These are phyloP conservation scores for Hymenoscyphus fraxineus DNA, from an alignment of 2,329 filamentous ascomycete genomes.

Conservation along the genomic window DNA sequence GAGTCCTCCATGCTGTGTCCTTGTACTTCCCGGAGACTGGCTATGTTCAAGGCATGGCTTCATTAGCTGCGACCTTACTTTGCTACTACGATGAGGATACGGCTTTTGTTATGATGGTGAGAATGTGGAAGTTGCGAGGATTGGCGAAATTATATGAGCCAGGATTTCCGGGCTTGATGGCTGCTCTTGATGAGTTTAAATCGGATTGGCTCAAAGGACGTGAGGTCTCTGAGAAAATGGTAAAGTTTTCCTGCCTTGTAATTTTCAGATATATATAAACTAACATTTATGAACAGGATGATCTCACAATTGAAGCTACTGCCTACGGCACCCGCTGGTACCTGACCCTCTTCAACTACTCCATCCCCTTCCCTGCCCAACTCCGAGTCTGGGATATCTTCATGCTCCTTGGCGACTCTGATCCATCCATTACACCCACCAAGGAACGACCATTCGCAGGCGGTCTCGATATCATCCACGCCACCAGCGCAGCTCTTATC, in stretches of 20 bases:
- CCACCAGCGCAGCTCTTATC: slow-evolving; percentile 82
- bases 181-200: slow-evolving; percentile 80
- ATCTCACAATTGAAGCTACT: slow-evolving; percentile 77
- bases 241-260: slow-evolving; percentile 44
- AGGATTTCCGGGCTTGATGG: slow-evolving; percentile 84
- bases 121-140: slow-evolving; percentile 85
- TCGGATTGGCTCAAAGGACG: slow-evolving; percentile 73
- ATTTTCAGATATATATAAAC: slow-evolving; percentile 14
- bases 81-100: slow-evolving; percentile 97
- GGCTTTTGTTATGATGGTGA: slow-evolving; percentile 93
- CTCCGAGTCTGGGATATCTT: slow-evolving; percentile 97
- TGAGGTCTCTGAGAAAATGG: slow-evolving; percentile 76
- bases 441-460: slow-evolving; percentile 47
- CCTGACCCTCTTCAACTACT: slow-evolving; percentile 94
- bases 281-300: slow-evolving; percentile 46
- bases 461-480: slow-evolving; percentile 84
- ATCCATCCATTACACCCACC: slow-evolving; percentile 37
- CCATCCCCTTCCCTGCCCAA: slow-evolving; percentile 89
- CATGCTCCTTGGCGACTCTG: slow-evolving; percentile 80
- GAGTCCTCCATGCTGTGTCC: slow-evolving; percentile 86
- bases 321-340: slow-evolving; percentile 98
- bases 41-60: slow-evolving; percentile 98
- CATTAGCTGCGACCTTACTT: slow-evolving; percentile 83
- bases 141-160: slow-evolving; percentile 78
- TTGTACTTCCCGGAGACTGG: slow-evolving; percentile 88